Conservation (phyloP, 164 flowering plant species). For the Stephania yunnanensis region DNA sequence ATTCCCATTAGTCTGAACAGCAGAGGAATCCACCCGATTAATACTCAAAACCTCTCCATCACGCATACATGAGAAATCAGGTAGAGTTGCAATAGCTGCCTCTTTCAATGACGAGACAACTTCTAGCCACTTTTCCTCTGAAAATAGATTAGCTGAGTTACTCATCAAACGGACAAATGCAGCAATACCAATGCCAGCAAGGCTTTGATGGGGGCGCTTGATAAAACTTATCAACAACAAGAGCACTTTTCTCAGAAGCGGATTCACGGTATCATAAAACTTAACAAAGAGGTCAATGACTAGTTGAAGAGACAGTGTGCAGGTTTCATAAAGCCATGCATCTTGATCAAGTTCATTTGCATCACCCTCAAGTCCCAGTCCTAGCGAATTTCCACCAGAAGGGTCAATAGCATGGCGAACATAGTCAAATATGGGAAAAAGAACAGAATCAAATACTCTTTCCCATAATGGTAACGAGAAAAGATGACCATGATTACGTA, state of each 20-base stretch:
- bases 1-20: slow-evolving; percentile 30
- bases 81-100: slow-evolving; percentile 81
- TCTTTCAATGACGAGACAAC: slow-evolving; percentile 77
- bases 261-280: slow-evolving; percentile 84
- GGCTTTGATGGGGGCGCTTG: slow-evolving; percentile 93
- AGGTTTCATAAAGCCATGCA: slow-evolving; percentile 98
- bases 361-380: slow-evolving; percentile 46
- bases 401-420: slow-evolving; percentile 96
- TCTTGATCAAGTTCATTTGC: slow-evolving; percentile 74
- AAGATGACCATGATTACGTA: slow-evolving; percentile 89
- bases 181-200: slow-evolving; percentile 98
- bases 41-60: slow-evolving; percentile 27
- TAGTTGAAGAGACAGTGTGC: slow-evolving; percentile 90
- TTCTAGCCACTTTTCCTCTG: slow-evolving; percentile 93
- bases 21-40: slow-evolving; percentile 27
- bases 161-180: slow-evolving; percentile 96
- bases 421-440: slow-evolving; percentile 94
- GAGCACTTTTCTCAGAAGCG: slow-evolving; percentile 75
- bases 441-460: slow-evolving; percentile 87
- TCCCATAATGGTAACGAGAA: slow-evolving; percentile 95
- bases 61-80: slow-evolving; percentile 61
- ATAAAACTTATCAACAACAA: slow-evolving; percentile 80
- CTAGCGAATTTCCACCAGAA: slow-evolving; percentile 48
- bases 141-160: slow-evolving; percentile 81
- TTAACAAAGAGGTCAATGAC: slow-evolving; percentile 96